Base-by-base conservation (phyloP, 257 asterid species). In the Penstemon barbatus region DNA sequence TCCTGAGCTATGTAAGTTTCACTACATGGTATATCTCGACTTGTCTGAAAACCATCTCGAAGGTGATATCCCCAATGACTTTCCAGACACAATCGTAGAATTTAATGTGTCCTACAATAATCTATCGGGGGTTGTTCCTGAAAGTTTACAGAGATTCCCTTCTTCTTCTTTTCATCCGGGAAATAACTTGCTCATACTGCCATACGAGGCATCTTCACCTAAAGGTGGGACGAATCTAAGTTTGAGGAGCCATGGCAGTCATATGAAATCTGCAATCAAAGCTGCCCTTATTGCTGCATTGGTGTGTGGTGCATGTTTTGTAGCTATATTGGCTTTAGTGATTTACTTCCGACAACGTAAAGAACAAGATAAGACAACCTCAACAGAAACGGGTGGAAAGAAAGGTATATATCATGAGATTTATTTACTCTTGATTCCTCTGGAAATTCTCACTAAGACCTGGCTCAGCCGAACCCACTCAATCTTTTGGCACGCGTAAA, bases 161-260 rank as follows among this genome's bases (percentile, higher is more conserved):
- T 65, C 79, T 71, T 88, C 96, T 6, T 81, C 97, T 0, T 91
- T 91, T 71, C 95, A 77, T 75, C 97, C 97, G 0, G 97, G 97
- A 65, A 91, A 91, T 64, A 39, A 80, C 78, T 70, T 85, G 75
- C 96, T 91, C 11, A 66, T 75, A 5, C 66, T 86, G 42, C 85
- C 87, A 49, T 73, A 77, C 4, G 78, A 68, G 71, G 74, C 76
- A 6, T 15, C 73, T 61, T 66, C 84, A 8, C 65, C 85, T 5
- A 43, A 73, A 53, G 78, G 79, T 43, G 83, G 79, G 45, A 78
- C 71, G 42, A 66, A 65, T 62, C 19, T 73, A 5, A 73, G 37
- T 71, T 48, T 69, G 54, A 75, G 58, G 67, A 72, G 75, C 57
- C 89, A 72, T 64, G 71, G 81, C 56, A 75, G 85, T 63, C 88